Evolutionary conservation across 2,329 filamentous ascomycete genomes (phyloP).

Genomic region (Diaporthe citriasiana): DNA sequence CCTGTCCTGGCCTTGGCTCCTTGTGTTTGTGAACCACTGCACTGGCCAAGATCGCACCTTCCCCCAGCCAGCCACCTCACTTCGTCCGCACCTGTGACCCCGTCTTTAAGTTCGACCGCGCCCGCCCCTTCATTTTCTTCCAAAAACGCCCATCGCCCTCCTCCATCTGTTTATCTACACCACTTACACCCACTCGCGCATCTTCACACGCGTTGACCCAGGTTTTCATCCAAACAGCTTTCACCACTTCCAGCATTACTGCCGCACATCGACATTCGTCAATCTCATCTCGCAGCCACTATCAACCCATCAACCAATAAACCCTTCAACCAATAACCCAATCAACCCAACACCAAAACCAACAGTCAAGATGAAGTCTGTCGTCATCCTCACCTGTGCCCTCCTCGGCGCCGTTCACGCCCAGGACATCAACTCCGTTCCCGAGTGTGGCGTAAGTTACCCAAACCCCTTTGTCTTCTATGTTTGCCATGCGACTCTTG

Average conservation of each 20-base stretch:
- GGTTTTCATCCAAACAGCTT: slow-evolving; percentile 30
- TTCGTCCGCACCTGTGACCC: slow-evolving; percentile 28
- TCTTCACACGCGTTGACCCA: slow-evolving; percentile 36
- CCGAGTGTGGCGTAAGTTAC: slow-evolving; percentile 68
- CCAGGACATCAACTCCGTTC: slow-evolving; percentile 59
- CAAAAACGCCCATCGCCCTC: background rate
- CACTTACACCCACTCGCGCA: slow-evolving; percentile 25
- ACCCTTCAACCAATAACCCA: slow-evolving; percentile 12
- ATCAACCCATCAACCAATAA: slow-evolving; percentile 7
- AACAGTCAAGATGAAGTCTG: slow-evolving; percentile 65
- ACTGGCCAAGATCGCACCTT: slow-evolving; percentile 31
- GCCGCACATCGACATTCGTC: slow-evolving; percentile 33
- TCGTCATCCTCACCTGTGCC: slow-evolving; percentile 56
- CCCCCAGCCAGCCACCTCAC: slow-evolving; percentile 35
- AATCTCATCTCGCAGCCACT: slow-evolving; percentile 37
- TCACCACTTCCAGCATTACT: slow-evolving; percentile 38
- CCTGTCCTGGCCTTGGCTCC: slow-evolving; percentile 15
- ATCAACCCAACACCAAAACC: slow-evolving; percentile 38
- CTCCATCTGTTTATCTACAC: slow-evolving; percentile 33
- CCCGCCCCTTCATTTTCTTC: slow-evolving; percentile 29
- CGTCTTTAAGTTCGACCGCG: slow-evolving; percentile 36
- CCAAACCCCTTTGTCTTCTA: slow-evolving; percentile 13
- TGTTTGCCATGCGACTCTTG: background rate
- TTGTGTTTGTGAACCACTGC: slow-evolving; percentile 38
- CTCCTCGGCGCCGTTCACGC: slow-evolving; percentile 58